These are phyloP conservation scores for Tolypocladium inflatum DNA, from an alignment of 2,329 filamentous ascomycete genomes.

Conservation along the genomic window DNA sequence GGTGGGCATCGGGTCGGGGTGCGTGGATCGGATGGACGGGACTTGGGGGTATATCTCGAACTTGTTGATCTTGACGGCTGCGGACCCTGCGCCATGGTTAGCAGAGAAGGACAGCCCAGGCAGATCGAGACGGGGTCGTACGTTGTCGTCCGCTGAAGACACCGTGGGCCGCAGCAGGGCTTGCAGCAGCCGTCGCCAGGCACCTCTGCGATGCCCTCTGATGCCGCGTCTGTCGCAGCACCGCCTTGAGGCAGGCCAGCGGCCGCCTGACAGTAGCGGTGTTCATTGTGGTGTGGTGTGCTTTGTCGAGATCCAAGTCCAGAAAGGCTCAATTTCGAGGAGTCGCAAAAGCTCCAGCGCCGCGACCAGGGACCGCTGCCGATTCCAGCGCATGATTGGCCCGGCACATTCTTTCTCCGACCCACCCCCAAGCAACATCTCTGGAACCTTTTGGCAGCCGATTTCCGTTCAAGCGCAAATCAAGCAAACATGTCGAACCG, in stretches of 20 bases:
- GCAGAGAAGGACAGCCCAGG: not conserved
- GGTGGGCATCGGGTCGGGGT: conserved; percentile 58
- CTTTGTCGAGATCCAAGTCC: conserved; percentile 1
- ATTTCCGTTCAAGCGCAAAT: not conserved
- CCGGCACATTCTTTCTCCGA: conserved; percentile 21
- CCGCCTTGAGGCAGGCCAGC: conserved; percentile 59
- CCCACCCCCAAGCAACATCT: conserved; percentile 7
- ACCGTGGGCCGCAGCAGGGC: conserved; percentile 11
- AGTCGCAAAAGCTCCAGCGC: not conserved
- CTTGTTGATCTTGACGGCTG: conserved; percentile 22
- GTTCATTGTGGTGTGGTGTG: conserved; percentile 41
- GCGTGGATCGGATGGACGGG: conserved; percentile 42
- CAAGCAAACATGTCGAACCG: conserved; percentile 9
- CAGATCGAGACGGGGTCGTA: conserved; percentile 12
- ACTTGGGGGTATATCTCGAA: conserved; percentile 48
- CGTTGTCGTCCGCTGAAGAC: conserved; percentile 23
- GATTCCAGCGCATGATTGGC: conserved; percentile 25
- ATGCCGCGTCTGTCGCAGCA: conserved; percentile 48
- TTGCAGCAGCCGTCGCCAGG: conserved; percentile 31
- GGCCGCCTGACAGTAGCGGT: conserved; percentile 54
- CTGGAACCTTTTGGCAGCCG: conserved; percentile 8
- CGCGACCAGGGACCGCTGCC: conserved; percentile 1
- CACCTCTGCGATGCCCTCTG: conserved; percentile 34
- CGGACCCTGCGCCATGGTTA: conserved; percentile 18
- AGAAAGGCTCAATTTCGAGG: not conserved